These are phyloP conservation scores for Trifolium subterraneum DNA, from an alignment of 306 rosid species.

Conservation along the genomic window DNA sequence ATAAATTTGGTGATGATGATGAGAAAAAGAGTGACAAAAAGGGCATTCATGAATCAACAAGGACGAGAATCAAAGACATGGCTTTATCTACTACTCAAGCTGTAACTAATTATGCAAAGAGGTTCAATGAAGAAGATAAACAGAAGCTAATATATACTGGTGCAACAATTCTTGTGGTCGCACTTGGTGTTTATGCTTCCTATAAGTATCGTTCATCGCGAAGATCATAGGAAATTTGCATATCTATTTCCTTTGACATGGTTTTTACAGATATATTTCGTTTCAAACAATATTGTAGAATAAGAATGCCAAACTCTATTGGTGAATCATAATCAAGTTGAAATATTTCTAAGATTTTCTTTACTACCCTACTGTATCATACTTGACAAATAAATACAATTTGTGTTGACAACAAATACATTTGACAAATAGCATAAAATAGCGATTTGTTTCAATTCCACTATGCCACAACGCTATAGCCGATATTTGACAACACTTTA, in stretches of 20 bases:
- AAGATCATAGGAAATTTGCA: constrained; percentile 24
- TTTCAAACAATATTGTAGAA: constrained; percentile 29
- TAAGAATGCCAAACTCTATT: not conserved
- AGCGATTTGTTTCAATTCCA: not conserved
- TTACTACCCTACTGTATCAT: not conserved
- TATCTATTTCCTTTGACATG: constrained; percentile 1
- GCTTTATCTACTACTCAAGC: constrained; percentile 44
- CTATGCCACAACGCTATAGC: not conserved
- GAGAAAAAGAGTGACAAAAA: constrained; percentile 3
- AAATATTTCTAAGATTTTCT: not conserved
- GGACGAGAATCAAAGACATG: constrained; percentile 39
- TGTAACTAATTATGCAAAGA: constrained; percentile 33
- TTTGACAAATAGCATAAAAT: not conserved
- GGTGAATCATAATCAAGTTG: not conserved
- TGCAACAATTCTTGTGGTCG: constrained; percentile 45
- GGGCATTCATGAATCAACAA: constrained; percentile 17
- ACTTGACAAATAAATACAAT: no score
- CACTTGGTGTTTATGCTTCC: constrained; percentile 48
- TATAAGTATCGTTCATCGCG: constrained; percentile 46
- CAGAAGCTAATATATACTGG: constrained; percentile 44
- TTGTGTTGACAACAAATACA: no score
- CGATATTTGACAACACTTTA: not conserved
- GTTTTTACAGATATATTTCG: not conserved
- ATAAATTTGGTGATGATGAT: not conserved
- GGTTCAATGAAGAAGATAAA: constrained; percentile 49